A percentile compares a stretch with the other conserved stretches of the same genome.
Evolutionary conservation across 2,329 filamentous ascomycete species (phyloP).

Genomic region (Colletotrichum siamense): DNA sequence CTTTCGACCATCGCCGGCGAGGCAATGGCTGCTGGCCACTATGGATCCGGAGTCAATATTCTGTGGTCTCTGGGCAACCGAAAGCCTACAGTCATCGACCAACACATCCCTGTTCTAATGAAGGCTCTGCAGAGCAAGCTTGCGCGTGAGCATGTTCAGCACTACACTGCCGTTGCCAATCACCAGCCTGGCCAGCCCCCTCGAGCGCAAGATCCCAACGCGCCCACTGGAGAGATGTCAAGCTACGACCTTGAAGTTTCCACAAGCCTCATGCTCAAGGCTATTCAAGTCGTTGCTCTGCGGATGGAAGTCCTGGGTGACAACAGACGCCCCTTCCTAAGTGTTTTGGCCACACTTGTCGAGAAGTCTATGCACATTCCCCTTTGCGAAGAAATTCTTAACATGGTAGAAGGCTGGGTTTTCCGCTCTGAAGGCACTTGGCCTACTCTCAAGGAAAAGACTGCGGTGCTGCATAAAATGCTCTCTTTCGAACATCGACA

Average conservation of each 20-base stretch:
- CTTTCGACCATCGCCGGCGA: conserved; percentile 88
- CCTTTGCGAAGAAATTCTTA: conserved; percentile 90
- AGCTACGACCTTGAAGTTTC: conserved; percentile 87
- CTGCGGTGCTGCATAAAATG: conserved; percentile 99
- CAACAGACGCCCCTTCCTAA: conserved; percentile 90
- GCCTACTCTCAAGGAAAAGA: conserved; percentile 98
- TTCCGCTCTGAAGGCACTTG: conserved; percentile 95
- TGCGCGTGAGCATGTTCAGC: conserved; percentile 89
- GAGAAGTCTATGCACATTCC: conserved; percentile 90
- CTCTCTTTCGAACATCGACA: conserved; percentile 86
- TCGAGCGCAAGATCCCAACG: conserved; percentile 59
- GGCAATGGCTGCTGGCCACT: conserved; percentile 79
- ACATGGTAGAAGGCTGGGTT: conserved; percentile 95
- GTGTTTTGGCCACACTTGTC: conserved; percentile 90
- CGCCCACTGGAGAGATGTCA: conserved; percentile 64
- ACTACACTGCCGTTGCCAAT: conserved; percentile 65
- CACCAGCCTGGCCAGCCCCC: conserved; percentile 44
- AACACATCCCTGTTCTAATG: conserved; percentile 87
- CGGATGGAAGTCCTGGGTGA: conserved; percentile 94
- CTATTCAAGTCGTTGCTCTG: conserved; percentile 88
- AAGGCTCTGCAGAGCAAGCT: conserved; percentile 92
- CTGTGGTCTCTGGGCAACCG: conserved; percentile 90
- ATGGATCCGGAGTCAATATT: conserved; percentile 89
- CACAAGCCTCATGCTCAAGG: conserved; percentile 90
- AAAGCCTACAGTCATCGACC: conserved; percentile 85